Evolutionary conservation across 1,139 yeast species (phyloP).

Genomic region (Debaryomyces fabryi): DNA sequence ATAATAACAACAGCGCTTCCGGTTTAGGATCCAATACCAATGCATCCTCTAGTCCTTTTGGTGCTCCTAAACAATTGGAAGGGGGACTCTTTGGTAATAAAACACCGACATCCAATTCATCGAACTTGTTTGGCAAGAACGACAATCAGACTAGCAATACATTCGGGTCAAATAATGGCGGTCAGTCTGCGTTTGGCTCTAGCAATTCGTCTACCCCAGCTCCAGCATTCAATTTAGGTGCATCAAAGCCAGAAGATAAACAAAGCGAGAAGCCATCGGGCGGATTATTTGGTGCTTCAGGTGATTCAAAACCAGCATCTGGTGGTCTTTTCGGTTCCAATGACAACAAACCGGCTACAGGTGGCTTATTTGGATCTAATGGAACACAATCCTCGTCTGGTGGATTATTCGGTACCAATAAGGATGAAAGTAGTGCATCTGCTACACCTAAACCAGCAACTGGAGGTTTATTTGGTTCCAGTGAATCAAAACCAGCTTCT

Average conservation of each 20-base stretch:
- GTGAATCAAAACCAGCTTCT: constrained; percentile 7
- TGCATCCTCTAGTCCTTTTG: constrained; percentile 14
- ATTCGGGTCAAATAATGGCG: constrained; percentile 1
- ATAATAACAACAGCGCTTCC: constrained; percentile 7
- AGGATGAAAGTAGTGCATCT: constrained; percentile 15
- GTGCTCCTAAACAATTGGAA: constrained; percentile 12
- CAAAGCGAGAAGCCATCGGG: constrained; percentile 18
- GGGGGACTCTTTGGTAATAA: constrained; percentile 19
- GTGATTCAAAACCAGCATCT: constrained; percentile 12
- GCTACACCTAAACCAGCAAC: constrained; percentile 15
- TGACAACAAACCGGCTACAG: constrained; percentile 15
- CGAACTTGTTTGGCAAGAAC: constrained; percentile 13
- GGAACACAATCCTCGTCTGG: constrained; percentile 15
- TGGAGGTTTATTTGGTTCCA: constrained; percentile 14
- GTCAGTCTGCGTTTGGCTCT: not conserved
- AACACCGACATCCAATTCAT: constrained; percentile 9
- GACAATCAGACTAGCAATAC: not conserved
- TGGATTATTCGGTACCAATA: constrained; percentile 20
- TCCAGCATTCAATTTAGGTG: constrained; percentile 22
- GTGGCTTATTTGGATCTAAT: constrained; percentile 14
- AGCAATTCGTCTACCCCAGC: constrained; percentile 10
- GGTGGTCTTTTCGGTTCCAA: constrained; percentile 17
- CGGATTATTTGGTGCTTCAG: constrained; percentile 16
- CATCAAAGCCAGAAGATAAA: constrained; percentile 22
- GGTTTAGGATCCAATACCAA: constrained; percentile 22